Conservation (phyloP, 1,139 yeast genomes). For the Magnusiomyces fungicola region DNA sequence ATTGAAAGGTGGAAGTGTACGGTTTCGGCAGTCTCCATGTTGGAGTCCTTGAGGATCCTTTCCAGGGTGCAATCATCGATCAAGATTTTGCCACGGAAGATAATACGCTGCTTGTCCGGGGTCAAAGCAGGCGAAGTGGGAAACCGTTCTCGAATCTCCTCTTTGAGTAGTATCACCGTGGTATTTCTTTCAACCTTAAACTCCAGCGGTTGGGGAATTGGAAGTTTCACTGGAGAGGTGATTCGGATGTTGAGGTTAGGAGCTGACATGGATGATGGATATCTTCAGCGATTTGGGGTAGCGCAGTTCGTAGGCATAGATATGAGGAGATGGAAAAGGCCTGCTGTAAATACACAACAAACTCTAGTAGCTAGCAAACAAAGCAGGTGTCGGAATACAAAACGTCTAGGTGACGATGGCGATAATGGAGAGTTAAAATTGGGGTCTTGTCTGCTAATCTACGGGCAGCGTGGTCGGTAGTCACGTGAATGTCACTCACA, state of each 20-base stretch:
- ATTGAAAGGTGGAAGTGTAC: slow-evolving; percentile 13
- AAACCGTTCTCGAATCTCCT: slow-evolving; percentile 3
- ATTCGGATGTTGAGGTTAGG: neutral
- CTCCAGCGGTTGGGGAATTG: slow-evolving; percentile 8
- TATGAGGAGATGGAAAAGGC: no score
- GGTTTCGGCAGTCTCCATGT: slow-evolving; percentile 4
- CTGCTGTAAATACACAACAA: no score
- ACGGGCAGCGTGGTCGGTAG: no score
- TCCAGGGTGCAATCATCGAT: slow-evolving; percentile 6
- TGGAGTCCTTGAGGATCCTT: slow-evolving; percentile 6
- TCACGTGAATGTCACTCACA: no score
- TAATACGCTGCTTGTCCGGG: slow-evolving; percentile 13
- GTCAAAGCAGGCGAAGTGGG: slow-evolving; percentile 8
- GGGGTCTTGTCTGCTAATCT: no score
- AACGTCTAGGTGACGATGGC: no score
- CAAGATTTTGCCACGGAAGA: slow-evolving; percentile 14
- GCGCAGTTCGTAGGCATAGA: no score
- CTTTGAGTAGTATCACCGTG: slow-evolving; percentile 5
- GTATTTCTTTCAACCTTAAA: slow-evolving; percentile 2
- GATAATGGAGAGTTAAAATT: no score
- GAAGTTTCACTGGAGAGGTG: slow-evolving; percentile 11
- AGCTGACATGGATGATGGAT: no score
- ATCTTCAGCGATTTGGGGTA: no score
- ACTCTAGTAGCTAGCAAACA: no score
- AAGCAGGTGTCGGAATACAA: no score